Percentiles rank a stretch among this genome's conserved stretches.
Evolutionary conservation across 1,284 basidiomycete genomes (phyloP).

Genomic region (Vanrija pseudolonga): DNA sequence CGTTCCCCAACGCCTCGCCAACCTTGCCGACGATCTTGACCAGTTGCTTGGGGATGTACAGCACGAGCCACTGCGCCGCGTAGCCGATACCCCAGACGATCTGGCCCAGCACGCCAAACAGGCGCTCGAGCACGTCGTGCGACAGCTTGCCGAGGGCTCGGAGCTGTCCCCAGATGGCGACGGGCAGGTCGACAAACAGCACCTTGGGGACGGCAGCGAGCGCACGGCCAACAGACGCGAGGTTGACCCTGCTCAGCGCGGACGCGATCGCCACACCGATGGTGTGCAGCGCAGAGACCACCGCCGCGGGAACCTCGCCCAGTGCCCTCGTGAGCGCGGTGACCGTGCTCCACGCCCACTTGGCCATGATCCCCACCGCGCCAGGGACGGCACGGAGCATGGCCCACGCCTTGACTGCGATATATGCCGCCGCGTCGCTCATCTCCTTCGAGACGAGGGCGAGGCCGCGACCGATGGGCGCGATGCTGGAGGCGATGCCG

Average conservation of each 20-base stretch:
- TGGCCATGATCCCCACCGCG: neutral
- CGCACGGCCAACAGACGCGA: neutral
- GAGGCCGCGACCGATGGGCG: too few relatives aligned
- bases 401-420: neutral
- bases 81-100: neutral
- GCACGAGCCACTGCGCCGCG: neutral
- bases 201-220: too few relatives aligned
- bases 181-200: neutral
- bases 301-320: neutral
- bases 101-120: neutral
- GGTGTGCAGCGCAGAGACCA: neutral
- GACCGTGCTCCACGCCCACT: neutral
- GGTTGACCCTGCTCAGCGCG: neutral
- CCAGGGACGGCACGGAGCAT: neutral
- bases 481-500: too few relatives aligned
- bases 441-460: too few relatives aligned
- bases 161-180: neutral
- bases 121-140: too few relatives aligned
- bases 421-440: too few relatives aligned
- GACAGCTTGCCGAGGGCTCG: neutral
- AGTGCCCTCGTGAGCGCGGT: neutral
- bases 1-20: neutral
- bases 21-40: neutral
- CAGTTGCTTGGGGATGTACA: neutral
- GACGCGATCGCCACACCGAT: neutral